Base-by-base conservation (phyloP, 2,329 filamentous ascomycete genomes). In the Fusarium azukiicola region DNA sequence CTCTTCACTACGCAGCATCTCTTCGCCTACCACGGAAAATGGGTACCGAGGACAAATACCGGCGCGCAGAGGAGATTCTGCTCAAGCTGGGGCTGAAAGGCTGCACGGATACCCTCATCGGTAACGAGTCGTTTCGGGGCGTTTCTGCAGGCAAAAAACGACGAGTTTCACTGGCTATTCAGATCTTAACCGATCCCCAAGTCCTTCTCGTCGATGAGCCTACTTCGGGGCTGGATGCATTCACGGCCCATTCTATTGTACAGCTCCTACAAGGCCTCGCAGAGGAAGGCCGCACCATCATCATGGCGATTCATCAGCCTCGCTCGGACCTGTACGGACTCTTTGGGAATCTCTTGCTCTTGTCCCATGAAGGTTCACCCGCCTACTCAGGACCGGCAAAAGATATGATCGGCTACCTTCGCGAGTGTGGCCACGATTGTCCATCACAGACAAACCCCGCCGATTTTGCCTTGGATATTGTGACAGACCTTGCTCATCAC, bases 141-240 rank as follows among this genome's bases (percentile, higher is more conserved):
- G 96, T 97, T 40, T 96, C 95, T 10, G 96, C 96, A 4, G 96
- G 96, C n/a, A 95, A 97, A 85, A 97, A 96, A 86, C 91, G 96
- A 5, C 92, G 96, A 70, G 95, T 97, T 9, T 95, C 94, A 7
- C 96, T 97, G 75, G 96, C 95, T 1, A 93, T 96, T 1, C 96
- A 97, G 79, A 94, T 97, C 10, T 89, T 97, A 13, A 97, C 95
- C 0, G 94, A 97, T 74, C 96, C 96, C 2, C 92, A 93, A 3
- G 91, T 97, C 5, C 87, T 97, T 2, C 88, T 97, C 0, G 90
- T 97, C 0, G 96, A 97, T 74, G 96, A 97, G 80, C 96, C 96
- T 0, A 95, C 96, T 0, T 96, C 94, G 5, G 96, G 96, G 0
- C 87, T 97, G 0, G 96, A 97, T 83, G 95, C 95, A 0, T 97